Base-by-base conservation (phyloP, 331 rosid species). In the Arachis monticola region DNA sequence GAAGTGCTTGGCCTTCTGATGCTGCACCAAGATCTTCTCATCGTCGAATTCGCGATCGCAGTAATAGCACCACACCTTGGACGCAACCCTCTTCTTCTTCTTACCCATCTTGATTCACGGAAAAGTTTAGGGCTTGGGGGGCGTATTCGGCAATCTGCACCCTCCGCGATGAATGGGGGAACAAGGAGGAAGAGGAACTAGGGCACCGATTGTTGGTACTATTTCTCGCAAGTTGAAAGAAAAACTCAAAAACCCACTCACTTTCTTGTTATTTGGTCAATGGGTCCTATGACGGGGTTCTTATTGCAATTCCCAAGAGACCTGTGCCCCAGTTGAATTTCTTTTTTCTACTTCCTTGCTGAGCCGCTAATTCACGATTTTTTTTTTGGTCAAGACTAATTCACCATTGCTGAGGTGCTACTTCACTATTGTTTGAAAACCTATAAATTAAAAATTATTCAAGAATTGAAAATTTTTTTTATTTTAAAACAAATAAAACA, bases 1-100 rank as follows among this genome's bases (percentile, higher is more conserved):
- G 67, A 95, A 95, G 83, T 95, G 99, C 83, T 95, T 95, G 2
- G 99, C 99, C 59, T 95, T 95, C 93, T 95, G 99, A 66, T 95
- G 99, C 90, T 95, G 99, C 59, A 95, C 99, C 78, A 95, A 67
- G 35, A 95, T 95, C 93, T 95, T 95, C 82, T 95, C 99, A 73
- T 95, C 99, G 5, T 95, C 99, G 77, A 95, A 95, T 75, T 95
- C 99, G 4, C 99, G 87, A 71, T 95, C 99, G 82, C 99, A 95
- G 82, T 95, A 95, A 72, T 95, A 95, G 14, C 99, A 95, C 99
- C 99, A 95, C 0, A 95, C 97, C 88, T 92, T 95, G 3, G 99
- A 95, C 1, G 97, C 79, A 53, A 85, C 93, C 45, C 97, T 89
- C 93, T 95, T 95, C 93, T 95, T 95, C 92, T 92, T 95, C 90